Evolutionary conservation across 2,329 filamentous ascomycete species (phyloP), one percentile per base, ranked within the genome.

Genomic region (Knoxdaviesia proteae): DNA sequence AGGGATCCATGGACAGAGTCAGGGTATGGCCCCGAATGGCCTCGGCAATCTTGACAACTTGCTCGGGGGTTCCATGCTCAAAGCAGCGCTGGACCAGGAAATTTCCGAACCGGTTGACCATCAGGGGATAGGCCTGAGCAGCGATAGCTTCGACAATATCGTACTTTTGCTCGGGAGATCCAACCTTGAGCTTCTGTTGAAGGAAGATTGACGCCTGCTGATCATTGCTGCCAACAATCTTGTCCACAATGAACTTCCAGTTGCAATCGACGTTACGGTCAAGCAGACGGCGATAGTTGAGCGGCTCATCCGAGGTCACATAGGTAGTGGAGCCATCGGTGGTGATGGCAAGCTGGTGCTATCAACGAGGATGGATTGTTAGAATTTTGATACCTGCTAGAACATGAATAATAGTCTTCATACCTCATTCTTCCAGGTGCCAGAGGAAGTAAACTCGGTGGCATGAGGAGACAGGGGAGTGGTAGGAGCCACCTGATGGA

Each of bases 161-260:
- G 53, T 84, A 93, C 61, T 96, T 98, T 58, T 96, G 90, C 54
- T 96, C 87, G 0, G 79, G 70, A 4, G 87, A 94, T 46, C 87
- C 87, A 47, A 94, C 82, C 64, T 98, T 98, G 51, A 98, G 80
- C 65, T 98, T 98, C 63, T 98, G 90, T 59, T 98, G 90, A 38
- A 98, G 68, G 61, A 98, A 98, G 53, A 98, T 96, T 2, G 90
- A 98, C 7, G 92, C 90, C 61, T 98, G 90, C 60, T 98, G 90
- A 56, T 98, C 90, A 58, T 98, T 96, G 64, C 87, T 94, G 72
- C 84, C 92, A 50, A 98, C 87, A 56, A 98, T 98, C 68, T 96
- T 96, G 65, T 98, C 88, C 44, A 98, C 90, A 52, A 98, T 94
- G 58, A 94, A 94, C 63, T 90, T 93, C 90, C 88, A 98, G 64